Evolutionary conservation across 495 filamentous ascomycete species (phyloP).

Genomic region (Jackrogersella minutella): DNA sequence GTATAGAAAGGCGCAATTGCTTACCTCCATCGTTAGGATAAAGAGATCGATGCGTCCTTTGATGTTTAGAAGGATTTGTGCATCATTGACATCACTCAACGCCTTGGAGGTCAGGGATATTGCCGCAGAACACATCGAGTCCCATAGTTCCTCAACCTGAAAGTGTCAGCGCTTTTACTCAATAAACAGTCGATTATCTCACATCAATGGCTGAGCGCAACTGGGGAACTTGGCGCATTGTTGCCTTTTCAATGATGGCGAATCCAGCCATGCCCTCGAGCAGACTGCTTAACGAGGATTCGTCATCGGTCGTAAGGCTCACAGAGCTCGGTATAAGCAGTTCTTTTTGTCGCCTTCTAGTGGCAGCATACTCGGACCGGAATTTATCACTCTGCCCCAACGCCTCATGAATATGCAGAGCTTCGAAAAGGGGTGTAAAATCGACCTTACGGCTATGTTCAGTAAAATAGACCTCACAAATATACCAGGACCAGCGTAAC

Average conservation of each 20-base stretch:
- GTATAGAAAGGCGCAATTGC: slow-evolving; percentile 29
- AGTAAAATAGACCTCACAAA: background rate
- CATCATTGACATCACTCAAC: slow-evolving; percentile 77
- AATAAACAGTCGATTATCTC: slow-evolving; percentile 37
- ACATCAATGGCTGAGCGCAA: slow-evolving; percentile 87
- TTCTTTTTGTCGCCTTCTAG: slow-evolving; percentile 89
- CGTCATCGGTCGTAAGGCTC: slow-evolving; percentile 76
- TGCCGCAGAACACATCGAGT: slow-evolving; percentile 92
- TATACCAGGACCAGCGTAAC: background rate
- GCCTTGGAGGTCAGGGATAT: slow-evolving; percentile 81
- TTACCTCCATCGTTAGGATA: slow-evolving; percentile 94
- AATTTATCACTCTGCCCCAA: slow-evolving; percentile 93
- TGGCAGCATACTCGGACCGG: slow-evolving; percentile 86
- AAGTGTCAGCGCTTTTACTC: slow-evolving; percentile 37
- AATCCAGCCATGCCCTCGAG: slow-evolving; percentile 95
- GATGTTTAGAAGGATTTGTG: slow-evolving; percentile 85
- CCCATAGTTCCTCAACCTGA: slow-evolving; percentile 95
- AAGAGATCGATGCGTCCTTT: slow-evolving; percentile 93
- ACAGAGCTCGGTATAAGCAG: slow-evolving; percentile 78
- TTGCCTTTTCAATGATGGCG: slow-evolving; percentile 93
- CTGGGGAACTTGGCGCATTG: slow-evolving; percentile 83
- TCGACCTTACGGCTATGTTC: slow-evolving; percentile 52
- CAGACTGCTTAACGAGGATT: slow-evolving; percentile 78
- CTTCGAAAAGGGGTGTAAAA: slow-evolving; percentile 95
- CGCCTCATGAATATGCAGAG: slow-evolving; percentile 94